phyloP scores from a whole-genome alignment of 768 basidiomycete species.

The Psilocybe azurescens region DNA sequence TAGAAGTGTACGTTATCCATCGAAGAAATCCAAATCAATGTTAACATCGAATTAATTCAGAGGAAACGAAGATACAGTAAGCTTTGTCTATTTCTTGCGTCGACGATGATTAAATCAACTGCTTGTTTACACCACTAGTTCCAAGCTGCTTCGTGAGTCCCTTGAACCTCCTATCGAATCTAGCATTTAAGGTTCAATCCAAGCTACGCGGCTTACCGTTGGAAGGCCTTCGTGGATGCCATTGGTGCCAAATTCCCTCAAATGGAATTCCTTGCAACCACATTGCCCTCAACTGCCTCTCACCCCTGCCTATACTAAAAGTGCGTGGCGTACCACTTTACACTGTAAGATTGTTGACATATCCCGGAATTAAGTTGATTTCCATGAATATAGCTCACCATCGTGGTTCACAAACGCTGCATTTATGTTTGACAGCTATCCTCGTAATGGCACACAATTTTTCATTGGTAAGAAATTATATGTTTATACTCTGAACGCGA shows the following conservation, averaged over 20 bases:
- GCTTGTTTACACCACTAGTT: slow-evolving; percentile 21
- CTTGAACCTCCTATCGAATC: neutral
- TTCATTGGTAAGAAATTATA: slow-evolving; percentile 43
- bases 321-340: slow-evolving; percentile 15
- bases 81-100: neutral
- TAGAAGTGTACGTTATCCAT: slow-evolving; percentile 48
- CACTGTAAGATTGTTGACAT: neutral
- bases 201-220: slow-evolving; percentile 45
- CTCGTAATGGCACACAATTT: slow-evolving; percentile 58
- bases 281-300: slow-evolving; percentile 44
- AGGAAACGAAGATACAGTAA: slow-evolving; percentile 38
- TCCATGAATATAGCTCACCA: slow-evolving; percentile 57
- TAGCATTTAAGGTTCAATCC: slow-evolving; percentile 23
- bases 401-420: slow-evolving; percentile 50
- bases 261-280: slow-evolving; percentile 55
- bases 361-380: slow-evolving; percentile 42
- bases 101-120: neutral
- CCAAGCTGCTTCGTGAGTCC: slow-evolving; percentile 31
- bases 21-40: too few relatives aligned
- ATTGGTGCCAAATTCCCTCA: slow-evolving; percentile 31
- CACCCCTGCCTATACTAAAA: slow-evolving; percentile 47
- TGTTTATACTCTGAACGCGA: neutral
- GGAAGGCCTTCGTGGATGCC: slow-evolving; percentile 23
- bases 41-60: slow-evolving; percentile 14
- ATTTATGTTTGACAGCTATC: slow-evolving; percentile 56